Percentiles rank a stretch among this genome's conserved stretches.
phyloP scores from a whole-genome alignment of 2,329 filamentous ascomycete species.

The Hymenoscyphus occultus region DNA sequence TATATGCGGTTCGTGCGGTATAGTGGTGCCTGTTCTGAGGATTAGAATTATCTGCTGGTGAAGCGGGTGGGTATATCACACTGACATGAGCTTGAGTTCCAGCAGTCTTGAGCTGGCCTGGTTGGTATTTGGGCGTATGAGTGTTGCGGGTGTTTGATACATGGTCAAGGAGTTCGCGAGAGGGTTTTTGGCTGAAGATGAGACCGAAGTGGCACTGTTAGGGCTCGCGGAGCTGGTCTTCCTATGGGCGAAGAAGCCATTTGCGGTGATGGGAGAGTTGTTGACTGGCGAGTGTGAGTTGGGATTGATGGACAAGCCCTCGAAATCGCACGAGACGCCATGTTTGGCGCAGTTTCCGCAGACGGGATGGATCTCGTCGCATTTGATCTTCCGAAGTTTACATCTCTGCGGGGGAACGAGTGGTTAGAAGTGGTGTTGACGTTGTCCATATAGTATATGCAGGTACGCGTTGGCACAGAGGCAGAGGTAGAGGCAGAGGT shows the following conservation, averaged over 20 bases:
- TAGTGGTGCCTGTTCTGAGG: slow-evolving; percentile 47
- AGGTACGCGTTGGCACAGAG: no score
- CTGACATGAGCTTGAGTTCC: slow-evolving; percentile 58
- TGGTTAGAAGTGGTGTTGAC: neutral
- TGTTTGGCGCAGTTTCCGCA: slow-evolving; percentile 67
- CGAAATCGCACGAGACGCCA: slow-evolving; percentile 64
- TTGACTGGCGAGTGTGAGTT: slow-evolving; percentile 17
- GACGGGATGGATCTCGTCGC: slow-evolving; percentile 62
- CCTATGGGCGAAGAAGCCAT: slow-evolving; percentile 14
- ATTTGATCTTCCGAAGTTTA: slow-evolving; percentile 70
- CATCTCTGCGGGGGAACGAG: slow-evolving; percentile 44
- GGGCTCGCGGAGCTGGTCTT: neutral
- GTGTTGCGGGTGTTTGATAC: slow-evolving; percentile 24
- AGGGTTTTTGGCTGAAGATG: slow-evolving; percentile 9
- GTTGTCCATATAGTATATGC: neutral
- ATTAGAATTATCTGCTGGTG: neutral
- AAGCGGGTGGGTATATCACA: neutral
- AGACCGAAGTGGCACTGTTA: neutral
- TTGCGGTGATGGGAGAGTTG: slow-evolving; percentile 10
- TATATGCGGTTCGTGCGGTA: slow-evolving; percentile 58
- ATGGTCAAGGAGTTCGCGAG: slow-evolving; percentile 22
- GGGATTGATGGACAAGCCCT: slow-evolving; percentile 38
- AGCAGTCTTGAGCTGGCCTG: slow-evolving; percentile 37
- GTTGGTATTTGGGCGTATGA: slow-evolving; percentile 19
- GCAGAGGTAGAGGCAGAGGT: no score